Conservation (phyloP, 1,284 basidiomycete species). For the Sanghuangporus baumii region DNA sequence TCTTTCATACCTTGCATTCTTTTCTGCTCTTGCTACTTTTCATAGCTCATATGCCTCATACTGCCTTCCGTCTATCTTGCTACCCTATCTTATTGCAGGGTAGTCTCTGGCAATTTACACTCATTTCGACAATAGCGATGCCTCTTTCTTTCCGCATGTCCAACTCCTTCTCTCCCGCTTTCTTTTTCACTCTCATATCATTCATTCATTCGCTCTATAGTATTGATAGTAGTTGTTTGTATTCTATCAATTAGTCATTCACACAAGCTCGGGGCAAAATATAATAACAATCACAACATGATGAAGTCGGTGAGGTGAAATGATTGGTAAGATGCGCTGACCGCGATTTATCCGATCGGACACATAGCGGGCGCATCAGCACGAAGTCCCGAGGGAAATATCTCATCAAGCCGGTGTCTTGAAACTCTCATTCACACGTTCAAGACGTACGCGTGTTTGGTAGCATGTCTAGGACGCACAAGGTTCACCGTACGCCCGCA, state of each 20-base stretch:
- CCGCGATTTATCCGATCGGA: not conserved
- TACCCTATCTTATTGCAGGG: not conserved
- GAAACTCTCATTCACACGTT: not conserved
- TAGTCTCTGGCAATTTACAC: not conserved
- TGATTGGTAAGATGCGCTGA: not conserved
- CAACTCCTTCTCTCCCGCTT: not conserved
- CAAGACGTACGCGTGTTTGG: not conserved
- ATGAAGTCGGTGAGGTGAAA: not conserved
- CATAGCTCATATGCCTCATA: too few relatives aligned
- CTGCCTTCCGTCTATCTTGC: too few relatives aligned
- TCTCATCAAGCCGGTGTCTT: too few relatives aligned
- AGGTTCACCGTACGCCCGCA: constrained; percentile 41
- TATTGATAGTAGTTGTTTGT: not conserved
- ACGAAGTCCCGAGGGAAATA: not conserved
- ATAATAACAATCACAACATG: not conserved
- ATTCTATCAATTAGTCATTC: not conserved
- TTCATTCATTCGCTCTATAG: not conserved
- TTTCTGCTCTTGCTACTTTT: too few relatives aligned
- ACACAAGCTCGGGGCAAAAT: not conserved
- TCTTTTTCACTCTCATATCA: not conserved
- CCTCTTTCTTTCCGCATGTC: not conserved
- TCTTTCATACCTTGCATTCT: not conserved
- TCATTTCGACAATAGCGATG: not conserved
- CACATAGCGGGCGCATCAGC: not conserved
- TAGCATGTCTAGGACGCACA: constrained; percentile 34